Base-by-base conservation (phyloP, 192 early-diverging fungal genomes). In the Coemansia sp. region DNA sequence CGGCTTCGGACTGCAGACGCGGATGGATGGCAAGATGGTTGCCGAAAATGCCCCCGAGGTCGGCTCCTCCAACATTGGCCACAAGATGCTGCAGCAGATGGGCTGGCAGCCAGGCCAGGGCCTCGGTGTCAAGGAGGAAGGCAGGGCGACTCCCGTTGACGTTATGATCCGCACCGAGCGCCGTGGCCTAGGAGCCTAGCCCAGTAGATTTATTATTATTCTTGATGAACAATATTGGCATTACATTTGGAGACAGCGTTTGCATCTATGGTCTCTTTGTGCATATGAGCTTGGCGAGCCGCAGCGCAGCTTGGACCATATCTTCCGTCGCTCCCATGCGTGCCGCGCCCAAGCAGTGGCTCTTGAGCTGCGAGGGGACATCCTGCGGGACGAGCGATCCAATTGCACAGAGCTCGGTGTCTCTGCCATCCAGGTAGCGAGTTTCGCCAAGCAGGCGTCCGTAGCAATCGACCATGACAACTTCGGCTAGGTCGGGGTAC, bases 81-180 rank as follows among this genome's bases (percentile, higher is more conserved):
- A 83, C 60, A 68, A 74, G 71, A 77, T 83, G 75, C 65, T 83
- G 46, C 57, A 67, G 60, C 74, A 83, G 64, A 83, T 83, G 80
- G 80, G 80, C 24, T 83, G 80, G 80, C 65, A 68, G 58, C 80
- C 80, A 8, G 80, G 80, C 22, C 64, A 70, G 62, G 76, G 80
- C 1, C 80, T 83, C 19, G 80, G 80, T 0, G 69, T 46, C 51
- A 62, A 74, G 14, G 71, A 75, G 31, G 66, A 83, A 41, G 80
- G 80, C 32, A 73, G 74, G 7, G 64, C 80, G 11, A 70, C 65
- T 27, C 80, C 80, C 0, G 72, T 83, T 10, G 76, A 77, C 36
- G 75, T 77, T 22, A 72, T 74, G 72, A 68, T 83, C 36, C 75
- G 80, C 20, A 60, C 64, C 36, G 73, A 72, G 5, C 75, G 80